These are phyloP conservation scores for Triticum dicoccoides DNA, from an alignment of 176 grass and related monocot genomes.

Conservation along the genomic window DNA sequence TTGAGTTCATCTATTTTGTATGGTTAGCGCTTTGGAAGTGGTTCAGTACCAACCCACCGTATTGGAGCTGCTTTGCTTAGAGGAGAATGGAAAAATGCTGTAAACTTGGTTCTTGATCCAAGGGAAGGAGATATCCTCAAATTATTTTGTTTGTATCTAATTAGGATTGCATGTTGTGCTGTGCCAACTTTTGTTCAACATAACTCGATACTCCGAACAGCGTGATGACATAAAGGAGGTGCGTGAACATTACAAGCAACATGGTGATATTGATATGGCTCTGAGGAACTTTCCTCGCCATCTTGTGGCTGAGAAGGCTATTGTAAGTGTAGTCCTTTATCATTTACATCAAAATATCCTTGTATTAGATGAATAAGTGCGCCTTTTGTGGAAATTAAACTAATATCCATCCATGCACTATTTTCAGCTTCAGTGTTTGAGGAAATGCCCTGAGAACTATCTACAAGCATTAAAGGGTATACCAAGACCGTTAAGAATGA, in stretches of 20 bases:
- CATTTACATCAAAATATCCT: background rate
- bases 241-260: constrained; percentile 73
- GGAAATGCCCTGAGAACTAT: constrained; percentile 95
- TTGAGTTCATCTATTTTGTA: constrained; percentile 34
- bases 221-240: constrained; percentile 71
- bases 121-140: constrained; percentile 99
- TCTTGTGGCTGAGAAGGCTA: constrained; percentile 81
- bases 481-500: constrained; percentile 97
- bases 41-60: constrained; percentile 92
- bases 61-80: constrained; percentile 82
- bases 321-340: constrained; percentile 62
- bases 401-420: constrained; percentile 19
- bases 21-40: constrained; percentile 90
- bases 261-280: constrained; percentile 76
- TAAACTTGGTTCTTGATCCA: constrained; percentile 91
- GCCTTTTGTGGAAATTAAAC: constrained; percentile 11
- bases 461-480: constrained; percentile 94
- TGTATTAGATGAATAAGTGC: constrained; percentile 2
- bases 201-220: constrained; percentile 67
- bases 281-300: constrained; percentile 83
- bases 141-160: constrained; percentile 31
- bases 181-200: constrained; percentile 52
- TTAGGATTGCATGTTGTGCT: constrained; percentile 23
- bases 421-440: constrained; percentile 91
- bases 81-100: constrained; percentile 95